These are phyloP conservation scores for Kurtzmaniella fragi DNA, from an alignment of 805 yeast genomes.

Conservation along the genomic window DNA sequence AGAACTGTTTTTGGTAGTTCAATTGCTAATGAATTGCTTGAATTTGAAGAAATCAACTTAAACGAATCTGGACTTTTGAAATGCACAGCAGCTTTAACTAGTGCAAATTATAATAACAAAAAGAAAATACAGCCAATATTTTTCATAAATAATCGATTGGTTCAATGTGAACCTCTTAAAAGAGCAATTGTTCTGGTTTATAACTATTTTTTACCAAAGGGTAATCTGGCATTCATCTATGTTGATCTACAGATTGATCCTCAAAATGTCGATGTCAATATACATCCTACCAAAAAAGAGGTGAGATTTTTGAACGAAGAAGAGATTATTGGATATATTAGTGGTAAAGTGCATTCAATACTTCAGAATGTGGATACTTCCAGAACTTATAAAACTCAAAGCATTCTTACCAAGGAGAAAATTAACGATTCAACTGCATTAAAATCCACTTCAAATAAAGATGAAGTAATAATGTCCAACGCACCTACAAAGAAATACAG, in stretches of 20 bases:
- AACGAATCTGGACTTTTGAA: slow-evolving; percentile 44
- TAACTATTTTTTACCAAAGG: slow-evolving; percentile 69
- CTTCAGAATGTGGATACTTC: slow-evolving; percentile 60
- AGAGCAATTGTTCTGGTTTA: slow-evolving; percentile 63
- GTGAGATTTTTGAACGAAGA: slow-evolving; percentile 83
- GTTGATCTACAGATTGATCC: slow-evolving; percentile 65
- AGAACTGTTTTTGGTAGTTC: slow-evolving; percentile 65
- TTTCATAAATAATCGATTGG: slow-evolving; percentile 82
- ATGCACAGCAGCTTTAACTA: slow-evolving; percentile 61
- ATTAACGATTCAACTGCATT: slow-evolving; percentile 7
- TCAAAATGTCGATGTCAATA: slow-evolving; percentile 78
- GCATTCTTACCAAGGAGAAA: slow-evolving; percentile 27
- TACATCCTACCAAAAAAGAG: slow-evolving; percentile 94
- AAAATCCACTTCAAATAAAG: neutral
- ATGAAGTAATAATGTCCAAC: neutral
- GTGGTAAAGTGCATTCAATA: slow-evolving; percentile 42
- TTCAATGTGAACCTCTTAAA: slow-evolving; percentile 73
- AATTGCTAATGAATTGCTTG: slow-evolving; percentile 61
- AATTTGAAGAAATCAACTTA: slow-evolving; percentile 20
- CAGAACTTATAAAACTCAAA: slow-evolving; percentile 64
- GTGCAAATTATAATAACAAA: slow-evolving; percentile 65
- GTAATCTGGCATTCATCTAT: slow-evolving; percentile 70
- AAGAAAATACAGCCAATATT: slow-evolving; percentile 65
- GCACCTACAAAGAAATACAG: slow-evolving; percentile 26
- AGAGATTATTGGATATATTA: slow-evolving; percentile 67